Conservation (phyloP, 1,284 basidiomycete species). For the Puccinia triticina region DNA sequence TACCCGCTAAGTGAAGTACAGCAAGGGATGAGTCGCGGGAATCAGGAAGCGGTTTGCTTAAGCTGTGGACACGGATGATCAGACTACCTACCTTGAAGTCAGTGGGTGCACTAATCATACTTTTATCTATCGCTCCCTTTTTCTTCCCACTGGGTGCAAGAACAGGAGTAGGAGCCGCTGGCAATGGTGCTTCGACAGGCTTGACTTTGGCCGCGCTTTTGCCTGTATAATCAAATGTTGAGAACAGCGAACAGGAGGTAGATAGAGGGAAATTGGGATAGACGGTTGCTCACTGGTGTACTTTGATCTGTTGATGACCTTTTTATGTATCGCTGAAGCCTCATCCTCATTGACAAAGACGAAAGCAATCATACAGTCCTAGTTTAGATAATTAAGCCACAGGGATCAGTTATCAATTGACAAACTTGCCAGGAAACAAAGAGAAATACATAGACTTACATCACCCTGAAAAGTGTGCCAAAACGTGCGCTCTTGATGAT, state of each 20-base stretch:
- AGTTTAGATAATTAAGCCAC: constrained; percentile 34
- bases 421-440: constrained; percentile 16
- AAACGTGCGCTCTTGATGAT: constrained; percentile 82
- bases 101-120: constrained; percentile 45
- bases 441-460: constrained; percentile 65
- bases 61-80: not conserved
- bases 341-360: constrained; percentile 87
- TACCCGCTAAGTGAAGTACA: constrained; percentile 67
- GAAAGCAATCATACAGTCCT: constrained; percentile 86
- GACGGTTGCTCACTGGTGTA: constrained; percentile 61
- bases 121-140: constrained; percentile 36
- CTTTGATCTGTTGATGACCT: constrained; percentile 73
- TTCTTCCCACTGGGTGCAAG: constrained; percentile 34
- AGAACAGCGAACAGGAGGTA: not conserved
- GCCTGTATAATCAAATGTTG: not conserved
- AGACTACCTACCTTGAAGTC: constrained; percentile 29
- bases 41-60: not conserved
- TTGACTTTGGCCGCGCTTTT: constrained; percentile 32
- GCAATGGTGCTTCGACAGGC: not conserved
- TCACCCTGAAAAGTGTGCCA: constrained; percentile 93
- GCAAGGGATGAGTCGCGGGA: not conserved
- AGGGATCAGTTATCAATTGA: not conserved
- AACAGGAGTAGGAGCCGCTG: constrained; percentile 20
- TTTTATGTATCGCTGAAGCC: constrained; percentile 85
- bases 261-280: not conserved